These are phyloP conservation scores for Endoconidiophora polonica DNA, from an alignment of 2,329 filamentous ascomycete species.

Conservation along the genomic window DNA sequence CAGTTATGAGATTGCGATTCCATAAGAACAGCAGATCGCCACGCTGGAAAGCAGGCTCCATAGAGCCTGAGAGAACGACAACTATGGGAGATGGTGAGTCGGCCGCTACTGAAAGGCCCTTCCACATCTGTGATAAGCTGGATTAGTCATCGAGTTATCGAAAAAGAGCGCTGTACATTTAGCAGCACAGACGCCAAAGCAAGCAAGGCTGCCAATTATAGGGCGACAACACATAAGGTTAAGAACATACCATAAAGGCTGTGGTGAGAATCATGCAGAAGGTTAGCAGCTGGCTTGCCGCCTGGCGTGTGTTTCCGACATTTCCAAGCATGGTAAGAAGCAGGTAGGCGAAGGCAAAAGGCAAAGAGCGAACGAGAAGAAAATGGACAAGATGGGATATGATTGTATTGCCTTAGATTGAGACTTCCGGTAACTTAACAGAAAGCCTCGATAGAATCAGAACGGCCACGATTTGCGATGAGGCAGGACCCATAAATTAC, in stretches of 20 bases:
- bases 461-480: conserved; percentile 1
- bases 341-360: background rate
- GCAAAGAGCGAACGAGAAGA: background rate
- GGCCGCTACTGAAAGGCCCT: conserved; percentile 63
- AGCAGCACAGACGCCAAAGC: background rate
- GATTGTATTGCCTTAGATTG: no score
- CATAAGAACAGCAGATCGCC: conserved; percentile 62
- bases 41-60: conserved; percentile 70
- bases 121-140: conserved; percentile 47
- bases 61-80: conserved; percentile 68
- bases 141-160: background rate
- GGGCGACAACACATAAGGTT: background rate
- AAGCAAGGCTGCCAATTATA: background rate
- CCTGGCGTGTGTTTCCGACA: conserved; percentile 61
- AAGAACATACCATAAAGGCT: conserved; percentile 59
- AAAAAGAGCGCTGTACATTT: background rate
- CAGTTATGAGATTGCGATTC: conserved; percentile 48
- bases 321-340: conserved; percentile 43
- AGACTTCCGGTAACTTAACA: background rate
- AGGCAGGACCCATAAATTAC: background rate
- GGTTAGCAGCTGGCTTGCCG: conserved; percentile 69
- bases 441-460: background rate
- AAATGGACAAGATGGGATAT: background rate
- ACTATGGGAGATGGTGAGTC: conserved; percentile 66
- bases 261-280: conserved; percentile 81